Percentiles rank a stretch among this genome's conserved stretches.
phyloP scores from a whole-genome alignment of 2,329 filamentous ascomycete genomes.

The Parastagonospora avenae region DNA sequence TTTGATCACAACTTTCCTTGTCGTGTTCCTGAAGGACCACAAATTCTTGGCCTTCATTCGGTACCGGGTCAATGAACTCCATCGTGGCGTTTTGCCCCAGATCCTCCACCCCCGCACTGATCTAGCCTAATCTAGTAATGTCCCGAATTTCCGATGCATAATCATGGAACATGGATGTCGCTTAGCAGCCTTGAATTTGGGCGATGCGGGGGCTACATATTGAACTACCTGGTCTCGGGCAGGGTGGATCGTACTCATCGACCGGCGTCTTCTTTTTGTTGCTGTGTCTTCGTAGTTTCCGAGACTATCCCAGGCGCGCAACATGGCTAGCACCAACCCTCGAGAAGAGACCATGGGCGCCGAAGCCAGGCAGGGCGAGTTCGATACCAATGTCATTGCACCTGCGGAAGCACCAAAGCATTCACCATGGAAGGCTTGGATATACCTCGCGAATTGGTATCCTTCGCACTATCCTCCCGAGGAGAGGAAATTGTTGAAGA shows the following conservation, averaged over 20 bases:
- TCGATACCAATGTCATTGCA: slow-evolving; percentile 37
- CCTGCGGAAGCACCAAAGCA: slow-evolving; percentile 41
- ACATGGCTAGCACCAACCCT: slow-evolving; percentile 26
- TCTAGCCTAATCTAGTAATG: slow-evolving; percentile 24
- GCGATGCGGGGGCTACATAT: slow-evolving; percentile 27
- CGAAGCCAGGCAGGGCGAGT: slow-evolving; percentile 24
- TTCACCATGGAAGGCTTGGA: slow-evolving; percentile 47
- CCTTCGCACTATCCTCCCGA: slow-evolving; percentile 42
- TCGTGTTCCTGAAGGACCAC: too few relatives aligned
- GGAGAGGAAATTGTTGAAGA: slow-evolving; percentile 41
- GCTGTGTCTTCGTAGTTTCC: not conserved
- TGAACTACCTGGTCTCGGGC: slow-evolving; percentile 17
- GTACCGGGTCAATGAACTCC: slow-evolving; percentile 10
- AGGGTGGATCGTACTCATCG: slow-evolving; percentile 5
- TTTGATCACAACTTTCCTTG: too few relatives aligned
- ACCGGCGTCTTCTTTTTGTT: slow-evolving; percentile 6
- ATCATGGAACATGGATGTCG: slow-evolving; percentile 10
- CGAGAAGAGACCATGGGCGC: slow-evolving; percentile 25
- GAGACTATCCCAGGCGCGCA: not conserved
- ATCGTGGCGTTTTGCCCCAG: slow-evolving; percentile 21
- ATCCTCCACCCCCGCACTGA: slow-evolving; percentile 25
- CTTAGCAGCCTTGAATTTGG: slow-evolving; percentile 16
- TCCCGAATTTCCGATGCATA: slow-evolving; percentile 29
- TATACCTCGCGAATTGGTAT: slow-evolving; percentile 48
- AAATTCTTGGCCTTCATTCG: slow-evolving; percentile 2